phyloP scores from a whole-genome alignment of 768 basidiomycete species.

The Termitomyces bulborhizus region DNA sequence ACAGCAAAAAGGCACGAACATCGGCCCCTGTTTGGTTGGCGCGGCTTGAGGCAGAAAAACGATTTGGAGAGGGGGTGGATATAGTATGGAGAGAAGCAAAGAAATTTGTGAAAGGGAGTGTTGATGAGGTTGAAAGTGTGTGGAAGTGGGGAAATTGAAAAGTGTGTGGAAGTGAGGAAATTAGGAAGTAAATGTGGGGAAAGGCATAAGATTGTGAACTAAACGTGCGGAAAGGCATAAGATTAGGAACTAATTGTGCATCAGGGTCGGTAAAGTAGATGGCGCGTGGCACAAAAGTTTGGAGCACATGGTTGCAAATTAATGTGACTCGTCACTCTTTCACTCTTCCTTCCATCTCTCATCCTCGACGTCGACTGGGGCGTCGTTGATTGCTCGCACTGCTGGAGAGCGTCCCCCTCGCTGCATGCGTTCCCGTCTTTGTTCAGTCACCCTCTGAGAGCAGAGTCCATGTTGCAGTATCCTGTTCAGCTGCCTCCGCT shows the following conservation, averaged over 20 bases:
- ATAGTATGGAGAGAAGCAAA: conserved; percentile 43
- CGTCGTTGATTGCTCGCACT: conserved; percentile 19
- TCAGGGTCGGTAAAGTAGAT: too few species aligned
- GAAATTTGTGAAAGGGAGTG: conserved; percentile 21
- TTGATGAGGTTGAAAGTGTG: conserved; percentile 29
- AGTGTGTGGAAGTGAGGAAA: too few species aligned
- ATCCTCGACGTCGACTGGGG: conserved; percentile 6
- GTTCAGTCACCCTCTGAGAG: conserved; percentile 33
- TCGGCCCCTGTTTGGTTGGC: conserved; percentile 48
- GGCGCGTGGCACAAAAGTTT: background rate
- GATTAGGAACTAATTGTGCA: too few species aligned
- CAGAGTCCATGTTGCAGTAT: conserved; percentile 57
- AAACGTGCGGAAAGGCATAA: too few species aligned
- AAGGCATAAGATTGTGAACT: too few species aligned
- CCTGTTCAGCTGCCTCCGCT: conserved; percentile 36
- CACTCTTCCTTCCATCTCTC: background rate
- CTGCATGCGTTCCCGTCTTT: conserved; percentile 23
- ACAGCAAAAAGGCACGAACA: conserved; percentile 30
- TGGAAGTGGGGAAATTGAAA: conserved; percentile 47
- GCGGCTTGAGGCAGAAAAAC: conserved; percentile 39
- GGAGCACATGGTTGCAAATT: conserved; percentile 12
- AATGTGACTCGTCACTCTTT: conserved; percentile 18
- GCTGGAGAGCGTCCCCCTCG: background rate
- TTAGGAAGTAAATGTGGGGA: too few species aligned
- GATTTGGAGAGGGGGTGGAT: conserved; percentile 17